Evolutionary conservation across 2,329 filamentous ascomycete species (phyloP).

Genomic region (Incumbomyces lentus): DNA sequence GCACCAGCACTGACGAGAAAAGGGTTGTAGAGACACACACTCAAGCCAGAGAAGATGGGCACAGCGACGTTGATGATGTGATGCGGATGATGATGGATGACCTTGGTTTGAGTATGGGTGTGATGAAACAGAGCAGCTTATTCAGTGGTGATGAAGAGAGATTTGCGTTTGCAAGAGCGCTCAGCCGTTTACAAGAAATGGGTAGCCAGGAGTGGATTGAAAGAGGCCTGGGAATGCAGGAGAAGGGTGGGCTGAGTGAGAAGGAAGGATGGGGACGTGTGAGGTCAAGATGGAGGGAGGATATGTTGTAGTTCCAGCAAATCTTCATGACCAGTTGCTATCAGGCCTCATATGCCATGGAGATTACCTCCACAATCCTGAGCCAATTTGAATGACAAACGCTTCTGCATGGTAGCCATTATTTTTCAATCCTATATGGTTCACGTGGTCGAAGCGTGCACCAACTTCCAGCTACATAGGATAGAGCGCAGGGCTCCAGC

Average conservation of each 20-base stretch:
- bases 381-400: too few relatives aligned
- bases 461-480: too few relatives aligned
- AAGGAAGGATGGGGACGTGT: slow-evolving; percentile 39
- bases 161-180: slow-evolving; percentile 85
- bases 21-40: slow-evolving; percentile 30
- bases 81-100: slow-evolving; percentile 82
- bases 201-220: slow-evolving; percentile 92
- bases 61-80: slow-evolving; percentile 51
- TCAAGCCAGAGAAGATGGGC: slow-evolving; percentile 30
- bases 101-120: slow-evolving; percentile 70
- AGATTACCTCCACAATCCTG: too few relatives aligned
- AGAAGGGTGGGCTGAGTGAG: slow-evolving; percentile 34
- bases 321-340: too few relatives aligned
- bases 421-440: too few relatives aligned
- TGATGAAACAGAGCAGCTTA: slow-evolving; percentile 73
- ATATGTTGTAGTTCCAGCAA: slow-evolving; percentile 20
- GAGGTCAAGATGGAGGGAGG: slow-evolving; percentile 41
- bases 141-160: slow-evolving; percentile 94
- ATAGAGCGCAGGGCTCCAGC: too few relatives aligned
- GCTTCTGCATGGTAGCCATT: too few relatives aligned
- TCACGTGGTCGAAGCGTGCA: too few relatives aligned
- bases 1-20: slow-evolving; percentile 21
- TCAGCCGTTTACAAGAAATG: slow-evolving; percentile 84
- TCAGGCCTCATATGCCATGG: too few relatives aligned
- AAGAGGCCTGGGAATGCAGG: slow-evolving; percentile 48